Percentiles rank a stretch among this genome's conserved stretches.
Conservation (phyloP, 2,329 filamentous ascomycete species). For the Pseudogymnoascus sp. region DNA sequence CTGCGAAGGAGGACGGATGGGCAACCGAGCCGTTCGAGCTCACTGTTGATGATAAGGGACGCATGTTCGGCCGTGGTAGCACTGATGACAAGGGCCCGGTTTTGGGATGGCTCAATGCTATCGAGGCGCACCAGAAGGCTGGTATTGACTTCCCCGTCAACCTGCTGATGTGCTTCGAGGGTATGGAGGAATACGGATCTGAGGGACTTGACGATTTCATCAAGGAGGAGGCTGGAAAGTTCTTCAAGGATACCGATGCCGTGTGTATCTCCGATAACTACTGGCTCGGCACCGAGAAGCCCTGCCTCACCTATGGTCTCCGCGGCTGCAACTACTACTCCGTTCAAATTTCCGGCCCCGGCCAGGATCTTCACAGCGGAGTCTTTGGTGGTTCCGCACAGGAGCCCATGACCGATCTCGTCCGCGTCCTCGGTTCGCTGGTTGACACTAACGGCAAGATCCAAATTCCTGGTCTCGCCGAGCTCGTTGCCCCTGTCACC, state of each 20-base stretch:
- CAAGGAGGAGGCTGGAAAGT: conserved; percentile 80
- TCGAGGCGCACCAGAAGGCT: conserved; percentile 94
- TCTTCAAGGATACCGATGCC: conserved; percentile 90
- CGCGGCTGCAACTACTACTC: conserved; percentile 98
- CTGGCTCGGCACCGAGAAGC: conserved; percentile 98
- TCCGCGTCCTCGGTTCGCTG: conserved; percentile 71
- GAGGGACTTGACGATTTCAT: conserved; percentile 96
- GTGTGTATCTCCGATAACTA: conserved; percentile 99
- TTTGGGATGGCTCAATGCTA: conserved; percentile 94
- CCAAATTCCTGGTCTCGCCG: conserved; percentile 84
- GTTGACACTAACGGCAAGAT: conserved; percentile 92
- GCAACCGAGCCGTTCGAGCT: conserved; percentile 89
- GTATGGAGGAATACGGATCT: conserved; percentile 98
- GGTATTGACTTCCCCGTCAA: conserved; percentile 94
- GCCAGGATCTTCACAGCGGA: conserved; percentile 89
- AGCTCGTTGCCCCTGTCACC: conserved; percentile 84
- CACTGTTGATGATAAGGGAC: conserved; percentile 77
- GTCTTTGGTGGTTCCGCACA: conserved; percentile 95
- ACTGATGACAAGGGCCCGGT: conserved; percentile 99
- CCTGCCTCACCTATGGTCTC: conserved; percentile 93
- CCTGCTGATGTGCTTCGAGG: conserved; percentile 98
- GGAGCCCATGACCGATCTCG: conserved; percentile 96
- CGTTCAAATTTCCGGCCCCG: conserved; percentile 82
- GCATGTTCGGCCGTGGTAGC: conserved; percentile 92
- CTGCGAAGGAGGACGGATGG: conserved; percentile 90